phyloP scores from a whole-genome alignment of 345 rosid genomes.

The Kernera saxatilis region DNA sequence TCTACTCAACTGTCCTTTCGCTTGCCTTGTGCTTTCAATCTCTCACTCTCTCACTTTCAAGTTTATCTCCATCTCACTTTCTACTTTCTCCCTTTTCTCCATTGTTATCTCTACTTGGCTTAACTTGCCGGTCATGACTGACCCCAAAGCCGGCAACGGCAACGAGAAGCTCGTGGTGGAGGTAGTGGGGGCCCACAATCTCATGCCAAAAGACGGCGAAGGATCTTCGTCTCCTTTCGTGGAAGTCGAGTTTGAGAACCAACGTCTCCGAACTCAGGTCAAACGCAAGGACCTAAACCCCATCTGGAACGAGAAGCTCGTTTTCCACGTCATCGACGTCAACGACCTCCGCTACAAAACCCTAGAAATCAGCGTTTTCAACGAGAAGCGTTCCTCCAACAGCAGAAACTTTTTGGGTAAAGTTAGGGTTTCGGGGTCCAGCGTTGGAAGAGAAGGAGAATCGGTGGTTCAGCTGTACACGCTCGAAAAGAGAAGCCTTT shows the following conservation, averaged over 20 bases:
- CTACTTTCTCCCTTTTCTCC: not conserved
- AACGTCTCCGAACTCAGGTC: constrained; percentile 49
- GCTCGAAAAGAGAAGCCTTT: constrained; percentile 62
- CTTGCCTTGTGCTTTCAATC: not conserved
- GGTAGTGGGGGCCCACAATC: constrained; percentile 61
- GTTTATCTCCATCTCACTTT: not conserved
- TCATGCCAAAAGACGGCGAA: constrained; percentile 80
- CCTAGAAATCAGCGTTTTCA: constrained; percentile 53
- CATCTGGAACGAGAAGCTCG: constrained; percentile 71
- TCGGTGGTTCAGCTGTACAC: constrained; percentile 44
- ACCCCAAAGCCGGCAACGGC: constrained; percentile 12
- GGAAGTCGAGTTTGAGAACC: constrained; percentile 64
- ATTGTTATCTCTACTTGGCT: not conserved
- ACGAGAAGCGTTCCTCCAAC: constrained; percentile 50
- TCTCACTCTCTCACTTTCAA: not conserved
- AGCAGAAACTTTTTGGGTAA: constrained; percentile 62
- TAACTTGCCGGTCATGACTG: constrained; percentile 9
- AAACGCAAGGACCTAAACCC: constrained; percentile 64
- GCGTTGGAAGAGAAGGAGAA: constrained; percentile 44
- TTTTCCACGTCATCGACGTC: constrained; percentile 42
- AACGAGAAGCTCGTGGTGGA: constrained; percentile 67
- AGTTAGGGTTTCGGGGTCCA: constrained; percentile 48
- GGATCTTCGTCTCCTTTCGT: constrained; percentile 72
- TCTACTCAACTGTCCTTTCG: constrained; percentile 5
- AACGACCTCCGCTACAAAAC: constrained; percentile 51